Percentiles rank a stretch among this genome's conserved stretches.
Evolutionary conservation across 2,329 filamentous ascomycete genomes (phyloP).

Genomic region (Leptographium galeiforme): DNA sequence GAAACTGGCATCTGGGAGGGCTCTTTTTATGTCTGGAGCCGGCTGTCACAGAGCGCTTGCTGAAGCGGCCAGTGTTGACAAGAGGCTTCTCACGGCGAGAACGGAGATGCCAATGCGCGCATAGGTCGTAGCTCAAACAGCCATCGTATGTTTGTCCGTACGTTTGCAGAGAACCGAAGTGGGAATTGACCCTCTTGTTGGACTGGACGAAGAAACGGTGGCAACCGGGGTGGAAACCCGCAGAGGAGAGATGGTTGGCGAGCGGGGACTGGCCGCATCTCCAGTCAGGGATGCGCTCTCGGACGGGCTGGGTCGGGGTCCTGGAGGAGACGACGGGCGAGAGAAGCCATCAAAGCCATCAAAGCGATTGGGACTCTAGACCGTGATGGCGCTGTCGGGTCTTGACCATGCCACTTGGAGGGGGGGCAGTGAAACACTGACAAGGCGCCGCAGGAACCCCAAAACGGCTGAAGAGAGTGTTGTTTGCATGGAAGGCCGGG

Average conservation of each 20-base stretch:
- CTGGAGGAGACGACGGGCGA: not conserved
- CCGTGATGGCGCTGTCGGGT: not conserved
- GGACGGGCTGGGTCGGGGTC: no score
- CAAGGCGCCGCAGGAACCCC: not conserved
- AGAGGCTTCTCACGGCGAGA: not conserved
- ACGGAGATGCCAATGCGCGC: not conserved
- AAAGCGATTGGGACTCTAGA: not conserved
- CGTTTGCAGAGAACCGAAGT: not conserved
- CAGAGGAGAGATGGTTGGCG: no score
- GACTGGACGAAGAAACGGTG: not conserved
- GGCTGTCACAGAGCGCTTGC: not conserved
- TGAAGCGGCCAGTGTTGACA: not conserved
- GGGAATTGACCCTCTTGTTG: not conserved
- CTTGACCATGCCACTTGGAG: not conserved
- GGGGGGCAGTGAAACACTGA: not conserved
- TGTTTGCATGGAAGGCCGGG: not conserved
- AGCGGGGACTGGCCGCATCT: no score
- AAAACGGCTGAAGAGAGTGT: not conserved
- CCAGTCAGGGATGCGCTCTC: no score
- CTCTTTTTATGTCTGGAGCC: not conserved
- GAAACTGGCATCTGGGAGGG: not conserved
- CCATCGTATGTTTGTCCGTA: slow-evolving; percentile 9
- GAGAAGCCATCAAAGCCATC: no score
- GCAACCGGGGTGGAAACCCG: not conserved
- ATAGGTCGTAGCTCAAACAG: slow-evolving; percentile 1